Evolutionary conservation across 495 filamentous ascomycete species (phyloP), one percentile per base, ranked within the genome.

Genomic region (Penicillium daleae): DNA sequence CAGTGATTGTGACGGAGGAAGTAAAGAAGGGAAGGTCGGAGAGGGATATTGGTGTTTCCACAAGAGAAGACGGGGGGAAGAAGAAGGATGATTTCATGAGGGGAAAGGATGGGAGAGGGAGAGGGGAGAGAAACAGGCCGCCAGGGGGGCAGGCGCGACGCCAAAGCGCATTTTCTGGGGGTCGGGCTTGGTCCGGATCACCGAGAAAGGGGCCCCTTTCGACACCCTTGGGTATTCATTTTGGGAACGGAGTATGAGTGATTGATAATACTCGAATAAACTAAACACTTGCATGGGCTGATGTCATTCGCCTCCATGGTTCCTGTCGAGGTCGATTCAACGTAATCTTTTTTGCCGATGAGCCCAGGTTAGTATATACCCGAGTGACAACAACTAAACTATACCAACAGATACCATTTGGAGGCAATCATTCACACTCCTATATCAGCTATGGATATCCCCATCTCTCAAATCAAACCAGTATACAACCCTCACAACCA

Each of bases 31-130:
- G 7, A n/a, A 15, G 2, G 10, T 3, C 3, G 7, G 8, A 12
- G 42, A 46, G 33, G 29, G 33, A 29, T 15, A 39, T 44, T 29
- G 37, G 37, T 27, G 31, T 32, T 56, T 37, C 29, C 32, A 21
- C 24, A 53, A 37, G 53, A 49, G 31, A 35, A 51, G 29, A 62
- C 37, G 33, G 59, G 22, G 40, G n/a, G 40, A 46, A 24, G 48
- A 32, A 31, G 29, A 60, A 56, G 54, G 54, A 39, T 56, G 12
- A 9, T 6, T 39, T 37, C 61, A 62, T 65, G 66, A 70, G 67
- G 66, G 65, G 67, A 71, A 70, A 50, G 56, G 65, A 61, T 22
- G 8, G 48, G 22, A 17, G 48, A 26, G 48, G 29, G 42, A 49
- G n/a, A 26, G 44, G 17, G 44, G 17, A 3, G 21, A 15, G 26